Evolutionary conservation across 1,139 yeast species (phyloP).

Genomic region (Meyerozyma smithsonii): DNA sequence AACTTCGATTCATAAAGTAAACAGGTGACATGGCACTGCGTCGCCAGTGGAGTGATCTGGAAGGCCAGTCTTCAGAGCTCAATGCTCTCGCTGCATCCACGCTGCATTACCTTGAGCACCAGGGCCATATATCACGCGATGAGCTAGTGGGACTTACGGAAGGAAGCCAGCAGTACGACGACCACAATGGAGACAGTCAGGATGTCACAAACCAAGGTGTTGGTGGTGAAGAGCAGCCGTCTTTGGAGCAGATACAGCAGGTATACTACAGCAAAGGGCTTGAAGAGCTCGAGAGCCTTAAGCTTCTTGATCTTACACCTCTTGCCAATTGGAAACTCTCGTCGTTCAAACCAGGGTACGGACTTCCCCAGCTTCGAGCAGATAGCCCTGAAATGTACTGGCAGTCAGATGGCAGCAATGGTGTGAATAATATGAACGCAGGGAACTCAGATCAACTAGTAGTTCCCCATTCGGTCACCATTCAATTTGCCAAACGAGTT

Average conservation of each 20-base stretch:
- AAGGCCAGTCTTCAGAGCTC: conserved; percentile 2
- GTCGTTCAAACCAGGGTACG: conserved; percentile 69
- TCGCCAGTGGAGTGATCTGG: conserved; percentile 7
- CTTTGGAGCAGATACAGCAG: conserved; percentile 35
- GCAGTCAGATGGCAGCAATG: conserved; percentile 85
- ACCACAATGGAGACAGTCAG: conserved; percentile 11
- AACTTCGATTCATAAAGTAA: background rate
- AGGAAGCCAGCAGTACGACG: conserved; percentile 13
- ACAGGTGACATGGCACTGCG: conserved; percentile 5
- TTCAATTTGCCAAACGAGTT: conserved; percentile 78
- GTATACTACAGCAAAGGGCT: conserved; percentile 46
- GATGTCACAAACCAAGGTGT: conserved; percentile 6
- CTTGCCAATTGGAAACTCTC: conserved; percentile 86
- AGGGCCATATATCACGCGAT: conserved; percentile 29
- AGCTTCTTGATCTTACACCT: conserved; percentile 69
- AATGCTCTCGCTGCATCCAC: conserved; percentile 6
- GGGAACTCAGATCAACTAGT: conserved; percentile 35
- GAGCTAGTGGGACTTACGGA: conserved; percentile 34
- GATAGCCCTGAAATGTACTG: conserved; percentile 75
- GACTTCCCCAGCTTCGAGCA: conserved; percentile 64
- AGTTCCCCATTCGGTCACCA: conserved; percentile 82
- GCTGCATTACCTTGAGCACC: conserved; percentile 31
- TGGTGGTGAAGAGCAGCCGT: conserved; percentile 22
- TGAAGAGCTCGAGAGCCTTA: conserved; percentile 52
- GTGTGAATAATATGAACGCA: conserved; percentile 22